phyloP scores from a whole-genome alignment of 176 grass and related monocot species.

The Carex cristatella region DNA sequence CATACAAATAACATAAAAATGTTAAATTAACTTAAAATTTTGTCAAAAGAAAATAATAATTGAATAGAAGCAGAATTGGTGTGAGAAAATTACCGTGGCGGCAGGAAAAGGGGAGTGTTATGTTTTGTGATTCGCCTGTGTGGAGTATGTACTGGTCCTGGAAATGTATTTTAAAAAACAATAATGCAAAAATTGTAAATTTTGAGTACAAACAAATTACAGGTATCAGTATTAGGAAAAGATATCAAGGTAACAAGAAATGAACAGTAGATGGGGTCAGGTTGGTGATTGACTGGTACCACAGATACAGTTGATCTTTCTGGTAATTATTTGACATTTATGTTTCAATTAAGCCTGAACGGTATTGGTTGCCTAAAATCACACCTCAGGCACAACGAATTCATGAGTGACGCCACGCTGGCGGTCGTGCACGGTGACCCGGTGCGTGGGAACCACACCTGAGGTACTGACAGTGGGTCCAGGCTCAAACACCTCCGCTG shows the following conservation, averaged over 20 bases:
- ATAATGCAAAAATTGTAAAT: background rate
- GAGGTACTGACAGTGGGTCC: background rate
- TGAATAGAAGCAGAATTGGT: background rate
- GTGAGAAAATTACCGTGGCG: constrained; percentile 54
- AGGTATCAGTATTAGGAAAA: background rate
- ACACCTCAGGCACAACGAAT: constrained; percentile 89
- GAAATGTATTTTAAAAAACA: background rate
- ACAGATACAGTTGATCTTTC: background rate
- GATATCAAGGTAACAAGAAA: background rate
- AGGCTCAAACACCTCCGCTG: constrained; percentile 9
- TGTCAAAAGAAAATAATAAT: background rate
- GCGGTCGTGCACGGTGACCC: constrained; percentile 86
- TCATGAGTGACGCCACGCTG: constrained; percentile 68
- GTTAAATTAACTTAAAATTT: background rate
- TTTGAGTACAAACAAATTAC: background rate
- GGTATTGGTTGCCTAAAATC: background rate
- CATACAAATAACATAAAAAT: background rate
- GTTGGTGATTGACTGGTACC: background rate
- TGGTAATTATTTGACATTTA: background rate
- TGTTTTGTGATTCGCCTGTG: constrained; percentile 80
- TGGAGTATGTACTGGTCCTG: constrained; percentile 98
- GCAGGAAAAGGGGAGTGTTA: constrained; percentile 78
- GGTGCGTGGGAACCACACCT: constrained; percentile 38
- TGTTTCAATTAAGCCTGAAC: background rate
- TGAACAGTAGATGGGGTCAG: background rate